Percentiles rank a stretch among this genome's conserved stretches.
Conservation (phyloP, 2,329 filamentous ascomycete genomes). For the Aspergillus hortae region DNA sequence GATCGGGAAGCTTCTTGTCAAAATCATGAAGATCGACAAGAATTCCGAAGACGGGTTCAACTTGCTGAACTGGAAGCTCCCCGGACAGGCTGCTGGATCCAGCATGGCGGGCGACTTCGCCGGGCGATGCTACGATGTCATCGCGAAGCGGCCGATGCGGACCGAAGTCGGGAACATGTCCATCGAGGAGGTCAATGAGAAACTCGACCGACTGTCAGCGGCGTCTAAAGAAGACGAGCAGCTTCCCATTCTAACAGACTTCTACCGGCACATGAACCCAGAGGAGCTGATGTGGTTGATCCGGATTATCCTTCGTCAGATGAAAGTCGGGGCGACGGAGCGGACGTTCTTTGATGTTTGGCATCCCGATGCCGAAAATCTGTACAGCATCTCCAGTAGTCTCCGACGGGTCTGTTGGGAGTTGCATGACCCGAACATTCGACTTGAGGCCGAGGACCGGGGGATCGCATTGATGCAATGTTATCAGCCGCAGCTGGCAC, state of each 20-base stretch:
- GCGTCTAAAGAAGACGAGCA: conserved; percentile 81
- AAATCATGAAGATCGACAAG: conserved; percentile 85
- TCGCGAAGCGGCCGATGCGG: conserved; percentile 77
- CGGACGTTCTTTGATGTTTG: conserved; percentile 81
- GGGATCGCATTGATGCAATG: conserved; percentile 85
- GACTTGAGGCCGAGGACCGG: conserved; percentile 70
- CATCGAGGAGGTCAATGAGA: conserved; percentile 83
- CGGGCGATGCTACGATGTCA: conserved; percentile 78
- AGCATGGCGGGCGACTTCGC: conserved; percentile 86
- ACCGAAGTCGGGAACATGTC: conserved; percentile 72
- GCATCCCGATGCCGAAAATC: conserved; percentile 71
- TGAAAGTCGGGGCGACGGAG: conserved; percentile 75
- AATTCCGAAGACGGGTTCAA: conserved; percentile 84
- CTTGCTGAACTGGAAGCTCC: conserved; percentile 88
- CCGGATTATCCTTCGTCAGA: conserved; percentile 81
- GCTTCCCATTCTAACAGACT: conserved; percentile 71
- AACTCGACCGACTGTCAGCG: conserved; percentile 73
- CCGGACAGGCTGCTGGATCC: conserved; percentile 61
- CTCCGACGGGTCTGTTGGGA: conserved; percentile 93
- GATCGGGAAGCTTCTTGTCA: conserved; percentile 86
- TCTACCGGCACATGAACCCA: conserved; percentile 88
- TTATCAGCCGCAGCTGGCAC: conserved; percentile 92
- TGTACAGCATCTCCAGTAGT: conserved; percentile 90
- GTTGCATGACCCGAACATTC: conserved; percentile 67
- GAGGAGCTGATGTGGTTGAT: conserved; percentile 94